These are phyloP conservation scores for Ceratocystis cubensis DNA, from an alignment of 2,329 filamentous ascomycete genomes.

Conservation along the genomic window DNA sequence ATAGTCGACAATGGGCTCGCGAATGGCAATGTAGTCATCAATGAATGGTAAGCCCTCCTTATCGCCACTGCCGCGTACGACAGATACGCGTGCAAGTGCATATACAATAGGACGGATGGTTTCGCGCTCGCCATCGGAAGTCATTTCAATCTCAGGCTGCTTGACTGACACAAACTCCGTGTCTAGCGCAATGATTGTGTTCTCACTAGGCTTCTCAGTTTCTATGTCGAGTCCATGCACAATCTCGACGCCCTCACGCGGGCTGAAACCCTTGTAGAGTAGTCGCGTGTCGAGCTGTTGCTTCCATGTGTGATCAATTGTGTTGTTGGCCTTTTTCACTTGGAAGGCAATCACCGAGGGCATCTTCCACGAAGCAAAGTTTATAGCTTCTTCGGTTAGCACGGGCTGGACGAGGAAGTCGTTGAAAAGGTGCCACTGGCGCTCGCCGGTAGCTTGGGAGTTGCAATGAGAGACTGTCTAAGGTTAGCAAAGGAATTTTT, in stretches of 20 bases:
- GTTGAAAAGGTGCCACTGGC: constrained; percentile 92
- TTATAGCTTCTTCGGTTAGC: constrained; percentile 63
- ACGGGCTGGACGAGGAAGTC: constrained; percentile 84
- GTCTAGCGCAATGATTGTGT: constrained; percentile 76
- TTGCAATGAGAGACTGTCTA: constrained; percentile 19
- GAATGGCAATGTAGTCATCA: constrained; percentile 90
- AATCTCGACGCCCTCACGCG: constrained; percentile 33
- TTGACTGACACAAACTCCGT: constrained; percentile 93
- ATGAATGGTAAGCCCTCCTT: constrained; percentile 80
- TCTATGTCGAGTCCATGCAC: constrained; percentile 46
- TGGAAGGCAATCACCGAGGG: constrained; percentile 84
- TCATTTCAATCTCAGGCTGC: constrained; percentile 90
- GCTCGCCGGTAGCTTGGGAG: constrained; percentile 40
- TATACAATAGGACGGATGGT: constrained; percentile 85
- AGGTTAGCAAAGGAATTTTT: not conserved
- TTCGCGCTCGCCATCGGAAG: constrained; percentile 81
- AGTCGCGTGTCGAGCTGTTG: constrained; percentile 69
- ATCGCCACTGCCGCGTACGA: constrained; percentile 67
- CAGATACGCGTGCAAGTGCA: constrained; percentile 83
- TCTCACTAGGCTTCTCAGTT: constrained; percentile 54
- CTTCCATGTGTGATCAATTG: constrained; percentile 79
- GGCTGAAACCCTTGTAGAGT: constrained; percentile 55
- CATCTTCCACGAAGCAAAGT: constrained; percentile 84
- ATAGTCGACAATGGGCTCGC: constrained; percentile 87
- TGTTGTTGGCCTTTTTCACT: constrained; percentile 65